These are phyloP conservation scores for Salvia splendens DNA, from an alignment of 257 asterid species.

Conservation along the genomic window DNA sequence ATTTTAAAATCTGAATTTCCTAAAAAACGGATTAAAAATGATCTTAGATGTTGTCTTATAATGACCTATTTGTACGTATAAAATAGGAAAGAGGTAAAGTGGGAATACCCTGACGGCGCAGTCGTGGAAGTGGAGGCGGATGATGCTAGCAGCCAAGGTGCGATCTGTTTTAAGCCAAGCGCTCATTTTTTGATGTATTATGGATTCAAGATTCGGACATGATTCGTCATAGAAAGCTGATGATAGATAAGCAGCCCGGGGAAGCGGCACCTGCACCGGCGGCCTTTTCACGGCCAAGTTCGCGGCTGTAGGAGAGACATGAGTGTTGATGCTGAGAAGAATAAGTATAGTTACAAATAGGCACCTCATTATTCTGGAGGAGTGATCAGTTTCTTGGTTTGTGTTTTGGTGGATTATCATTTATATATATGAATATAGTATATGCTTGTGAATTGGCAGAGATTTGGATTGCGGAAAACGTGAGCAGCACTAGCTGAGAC, in stretches of 20 bases:
- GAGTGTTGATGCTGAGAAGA: constrained; percentile 4
- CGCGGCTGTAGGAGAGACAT: constrained; percentile 5
- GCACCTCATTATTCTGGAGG: constrained; percentile 32
- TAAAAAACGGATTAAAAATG: no score
- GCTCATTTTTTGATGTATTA: constrained; percentile 48
- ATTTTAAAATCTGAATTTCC: no score
- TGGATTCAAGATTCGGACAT: constrained; percentile 64
- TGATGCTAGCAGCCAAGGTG: constrained; percentile 68
- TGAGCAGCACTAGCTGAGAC: constrained; percentile 48
- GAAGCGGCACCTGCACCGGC: constrained; percentile 19
- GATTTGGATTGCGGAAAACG: constrained; percentile 32
- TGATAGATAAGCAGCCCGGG: constrained; percentile 44
- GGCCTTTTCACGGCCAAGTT: background rate
- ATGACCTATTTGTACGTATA: no score
- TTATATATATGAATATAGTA: background rate
- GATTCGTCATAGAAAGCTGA: constrained; percentile 39
- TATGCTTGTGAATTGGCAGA: background rate
- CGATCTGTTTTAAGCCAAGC: constrained; percentile 58
- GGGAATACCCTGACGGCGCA: constrained; percentile 66
- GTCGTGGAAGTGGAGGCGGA: constrained; percentile 82
- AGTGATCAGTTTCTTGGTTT: background rate
- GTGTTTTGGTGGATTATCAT: background rate
- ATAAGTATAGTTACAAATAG: background rate
- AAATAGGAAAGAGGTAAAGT: background rate
- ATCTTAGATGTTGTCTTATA: no score